These are phyloP conservation scores for Moesziomyces sp. DNA, from an alignment of 1,284 basidiomycete species.

Conservation along the genomic window DNA sequence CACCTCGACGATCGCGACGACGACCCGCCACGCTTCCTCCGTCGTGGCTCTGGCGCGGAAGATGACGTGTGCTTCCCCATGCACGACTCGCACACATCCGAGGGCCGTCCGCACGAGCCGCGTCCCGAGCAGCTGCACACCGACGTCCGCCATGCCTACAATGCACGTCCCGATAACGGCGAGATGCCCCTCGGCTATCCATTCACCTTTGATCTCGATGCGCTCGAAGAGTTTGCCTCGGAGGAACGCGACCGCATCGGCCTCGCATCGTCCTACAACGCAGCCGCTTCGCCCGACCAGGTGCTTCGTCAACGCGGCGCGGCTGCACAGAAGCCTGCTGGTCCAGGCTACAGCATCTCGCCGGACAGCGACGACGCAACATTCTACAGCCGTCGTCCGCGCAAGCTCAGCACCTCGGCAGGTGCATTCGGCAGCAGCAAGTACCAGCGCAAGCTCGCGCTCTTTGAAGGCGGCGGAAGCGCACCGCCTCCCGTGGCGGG, in stretches of 20 bases:
- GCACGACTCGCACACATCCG: conserved; percentile 25
- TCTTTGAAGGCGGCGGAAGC: conserved; percentile 80
- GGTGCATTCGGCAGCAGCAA: conserved; percentile 56
- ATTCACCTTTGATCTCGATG: conserved; percentile 62
- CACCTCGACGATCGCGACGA: conserved; percentile 16
- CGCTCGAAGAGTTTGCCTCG: conserved; percentile 60
- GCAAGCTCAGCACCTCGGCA: conserved; percentile 46
- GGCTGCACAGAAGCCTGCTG: conserved; percentile 26
- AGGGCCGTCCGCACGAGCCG: conserved; percentile 17
- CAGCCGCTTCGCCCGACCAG: conserved; percentile 17
- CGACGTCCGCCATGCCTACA: conserved; percentile 22
- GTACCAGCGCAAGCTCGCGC: conserved; percentile 83
- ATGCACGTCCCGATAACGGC: conserved; percentile 14
- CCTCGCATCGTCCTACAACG: conserved; percentile 21
- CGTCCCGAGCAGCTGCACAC: conserved; percentile 26
- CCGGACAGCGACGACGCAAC: conserved; percentile 64
- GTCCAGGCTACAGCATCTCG: conserved; percentile 50
- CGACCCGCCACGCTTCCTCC: conserved; percentile 34
- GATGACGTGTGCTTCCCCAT: conserved; percentile 67
- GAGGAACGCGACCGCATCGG: conserved; percentile 61
- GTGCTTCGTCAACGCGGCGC: conserved; percentile 37
- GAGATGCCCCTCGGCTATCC: conserved; percentile 59
- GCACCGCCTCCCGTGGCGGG: conserved; percentile 54
- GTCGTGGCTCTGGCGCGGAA: conserved; percentile 49
- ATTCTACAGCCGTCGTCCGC: conserved; percentile 64